Evolutionary conservation across 78 protist species (phyloP), one percentile per base, ranked within the genome.

Genomic region (Monocercomonoides exilis): DNA sequence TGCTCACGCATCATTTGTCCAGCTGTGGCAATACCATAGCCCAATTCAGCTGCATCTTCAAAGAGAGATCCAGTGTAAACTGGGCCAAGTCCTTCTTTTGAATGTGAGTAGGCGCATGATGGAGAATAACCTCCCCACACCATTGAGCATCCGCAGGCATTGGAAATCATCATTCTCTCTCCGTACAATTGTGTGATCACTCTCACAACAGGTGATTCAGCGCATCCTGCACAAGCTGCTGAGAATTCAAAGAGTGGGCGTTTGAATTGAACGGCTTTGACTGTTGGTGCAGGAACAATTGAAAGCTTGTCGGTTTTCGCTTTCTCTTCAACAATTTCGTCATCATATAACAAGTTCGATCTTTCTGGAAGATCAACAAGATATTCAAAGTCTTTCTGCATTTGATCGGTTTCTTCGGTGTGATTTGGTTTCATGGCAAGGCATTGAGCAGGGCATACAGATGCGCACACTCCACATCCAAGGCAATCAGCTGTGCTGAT

Each of bases 201-300:
- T 84, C 87, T 93, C 77, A 84, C 77, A 81, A 91, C 89, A 34
- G 93, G 91, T 4, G 93, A 88, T 82, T 93, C 95, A 43, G 92
- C 91, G 88, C 94, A 92, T 41, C 94, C 94, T 32, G 85, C 92
- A 46, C 95, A 93, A 44, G 95, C 94, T 36, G 92, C 95, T 2
- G 88, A 44, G 89, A 92, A 93, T 85, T 92, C 93, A 36, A 93
- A n/a, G 82, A 90, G 84, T 5, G 95, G 95, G 64, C 88, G 79
- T 77, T 84, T 87, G 90, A 92, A 92, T 84, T 85, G 87, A 11
- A 80, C 34, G 42, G 92, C 94, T 77, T 87, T 89, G 46, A 92
- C 79, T 38, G 92, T 85, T 29, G 70, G 70, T 38, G 86, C 29
- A 70, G 45, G 33, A 80, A 5, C 41, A 84, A 5, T 84, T 6